phyloP scores from a whole-genome alignment of 2,329 filamentous ascomycete species.

The Botryotinia calthae region DNA sequence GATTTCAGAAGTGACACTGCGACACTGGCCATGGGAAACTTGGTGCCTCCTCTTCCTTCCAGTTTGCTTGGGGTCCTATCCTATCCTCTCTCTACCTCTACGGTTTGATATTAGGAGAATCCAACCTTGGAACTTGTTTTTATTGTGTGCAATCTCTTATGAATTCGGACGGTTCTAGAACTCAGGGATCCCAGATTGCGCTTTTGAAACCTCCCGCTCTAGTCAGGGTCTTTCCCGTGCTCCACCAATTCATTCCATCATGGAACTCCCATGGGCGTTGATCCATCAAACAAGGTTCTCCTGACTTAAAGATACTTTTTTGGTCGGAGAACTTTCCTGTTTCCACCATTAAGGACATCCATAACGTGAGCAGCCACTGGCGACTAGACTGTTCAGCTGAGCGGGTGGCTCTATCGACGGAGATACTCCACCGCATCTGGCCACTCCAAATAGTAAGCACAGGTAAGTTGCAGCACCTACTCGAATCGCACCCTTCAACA shows the following conservation, averaged over 20 bases:
- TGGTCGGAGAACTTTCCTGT: neutral
- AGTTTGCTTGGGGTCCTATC: neutral
- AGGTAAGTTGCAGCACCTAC: neutral
- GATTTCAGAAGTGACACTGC: neutral
- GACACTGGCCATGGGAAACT: neutral
- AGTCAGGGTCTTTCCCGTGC: neutral
- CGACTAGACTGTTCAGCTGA: too few species aligned
- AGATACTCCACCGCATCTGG: neutral
- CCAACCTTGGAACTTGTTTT: neutral
- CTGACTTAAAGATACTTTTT: neutral
- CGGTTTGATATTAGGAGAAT: neutral
- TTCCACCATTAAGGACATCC: too few species aligned
- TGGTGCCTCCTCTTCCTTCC: neutral
- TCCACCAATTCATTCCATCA: neutral
- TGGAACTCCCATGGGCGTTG: neutral
- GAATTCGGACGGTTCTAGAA: neutral
- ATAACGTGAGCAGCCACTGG: too few species aligned
- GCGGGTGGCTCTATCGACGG: neutral
- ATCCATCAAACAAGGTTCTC: constrained; percentile 8
- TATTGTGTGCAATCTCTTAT: neutral
- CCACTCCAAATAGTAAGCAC: neutral
- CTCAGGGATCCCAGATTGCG: neutral
- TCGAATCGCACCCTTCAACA: neutral
- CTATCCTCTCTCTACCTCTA: neutral
- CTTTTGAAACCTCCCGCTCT: neutral